These are phyloP conservation scores for Ophiostoma sp. DNA, from an alignment of 2,329 filamentous ascomycete genomes.

Conservation along the genomic window DNA sequence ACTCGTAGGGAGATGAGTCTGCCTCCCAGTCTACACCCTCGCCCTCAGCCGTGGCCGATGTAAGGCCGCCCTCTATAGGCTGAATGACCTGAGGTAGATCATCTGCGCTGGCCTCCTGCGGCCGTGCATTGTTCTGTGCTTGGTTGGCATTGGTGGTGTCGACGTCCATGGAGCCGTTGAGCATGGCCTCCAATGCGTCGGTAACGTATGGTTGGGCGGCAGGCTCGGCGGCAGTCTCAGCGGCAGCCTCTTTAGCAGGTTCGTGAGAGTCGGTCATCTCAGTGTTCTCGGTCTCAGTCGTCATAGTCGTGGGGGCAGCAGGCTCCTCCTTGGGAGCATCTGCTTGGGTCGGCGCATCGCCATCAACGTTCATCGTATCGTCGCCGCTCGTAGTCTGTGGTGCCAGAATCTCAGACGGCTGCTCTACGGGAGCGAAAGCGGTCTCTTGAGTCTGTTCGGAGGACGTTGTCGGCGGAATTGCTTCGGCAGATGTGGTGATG, in stretches of 20 bases:
- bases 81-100: neutral
- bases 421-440: neutral
- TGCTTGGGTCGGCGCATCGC: neutral
- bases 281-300: slow-evolving; percentile 1
- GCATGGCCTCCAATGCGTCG: slow-evolving; percentile 33
- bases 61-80: neutral
- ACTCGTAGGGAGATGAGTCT: slow-evolving; percentile 75
- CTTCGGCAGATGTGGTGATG: neutral
- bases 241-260: neutral
- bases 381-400: neutral
- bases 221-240: neutral
- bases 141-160: neutral
- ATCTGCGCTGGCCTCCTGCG: neutral
- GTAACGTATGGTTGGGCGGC: slow-evolving; percentile 27
- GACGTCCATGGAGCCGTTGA: slow-evolving; percentile 30
- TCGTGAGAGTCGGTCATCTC: slow-evolving; percentile 20
- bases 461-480: neutral
- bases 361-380: slow-evolving; percentile 25
- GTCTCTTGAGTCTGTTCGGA: neutral
- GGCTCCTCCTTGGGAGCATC: neutral
- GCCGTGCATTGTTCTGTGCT: neutral
- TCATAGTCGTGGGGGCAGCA: neutral
- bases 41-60: slow-evolving; percentile 1
- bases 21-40: slow-evolving; percentile 69
- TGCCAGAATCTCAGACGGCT: neutral